These are phyloP conservation scores for Elsinoe arachidis DNA, from an alignment of 2,329 filamentous ascomycete genomes.

Conservation along the genomic window DNA sequence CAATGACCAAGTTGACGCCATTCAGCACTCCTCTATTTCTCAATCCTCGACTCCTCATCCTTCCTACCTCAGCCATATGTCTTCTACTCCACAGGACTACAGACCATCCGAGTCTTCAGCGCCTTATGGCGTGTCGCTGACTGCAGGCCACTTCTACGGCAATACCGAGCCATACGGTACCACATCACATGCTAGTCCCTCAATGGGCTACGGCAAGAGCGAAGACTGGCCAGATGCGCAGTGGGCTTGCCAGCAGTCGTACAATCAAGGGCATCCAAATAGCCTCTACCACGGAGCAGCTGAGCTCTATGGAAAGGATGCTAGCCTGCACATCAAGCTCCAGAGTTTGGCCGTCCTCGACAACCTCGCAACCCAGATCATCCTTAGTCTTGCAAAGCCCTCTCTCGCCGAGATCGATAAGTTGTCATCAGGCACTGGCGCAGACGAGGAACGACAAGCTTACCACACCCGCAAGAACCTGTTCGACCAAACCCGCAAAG, in stretches of 20 bases:
- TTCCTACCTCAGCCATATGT: not conserved
- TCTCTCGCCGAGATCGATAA: slow-evolving; percentile 49
- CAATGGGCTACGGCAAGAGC: slow-evolving; percentile 7
- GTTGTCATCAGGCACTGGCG: slow-evolving; percentile 48
- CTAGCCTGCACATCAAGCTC: slow-evolving; percentile 43
- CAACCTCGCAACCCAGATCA: slow-evolving; percentile 51
- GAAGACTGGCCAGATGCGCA: slow-evolving; percentile 9
- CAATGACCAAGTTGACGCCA: not conserved
- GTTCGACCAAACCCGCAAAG: slow-evolving; percentile 55
- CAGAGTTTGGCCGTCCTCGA: slow-evolving; percentile 54
- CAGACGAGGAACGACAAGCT: slow-evolving; percentile 48
- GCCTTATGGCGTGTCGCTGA: not conserved
- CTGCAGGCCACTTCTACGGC: not conserved
- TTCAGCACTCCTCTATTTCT: not conserved
- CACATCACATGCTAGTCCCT: not conserved
- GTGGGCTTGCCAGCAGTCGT: slow-evolving; percentile 3
- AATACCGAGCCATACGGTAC: not conserved
- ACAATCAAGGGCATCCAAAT: not conserved
- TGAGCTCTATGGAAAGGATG: slow-evolving; percentile 30
- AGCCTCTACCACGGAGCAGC: slow-evolving; percentile 2
- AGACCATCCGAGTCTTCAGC: not conserved
- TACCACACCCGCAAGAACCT: slow-evolving; percentile 53
- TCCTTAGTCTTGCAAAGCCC: slow-evolving; percentile 49
- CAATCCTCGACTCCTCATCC: not conserved
- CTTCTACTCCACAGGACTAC: not conserved